Conservation (phyloP, 768 basidiomycete species). For the Leucocoprinus sp. region DNA sequence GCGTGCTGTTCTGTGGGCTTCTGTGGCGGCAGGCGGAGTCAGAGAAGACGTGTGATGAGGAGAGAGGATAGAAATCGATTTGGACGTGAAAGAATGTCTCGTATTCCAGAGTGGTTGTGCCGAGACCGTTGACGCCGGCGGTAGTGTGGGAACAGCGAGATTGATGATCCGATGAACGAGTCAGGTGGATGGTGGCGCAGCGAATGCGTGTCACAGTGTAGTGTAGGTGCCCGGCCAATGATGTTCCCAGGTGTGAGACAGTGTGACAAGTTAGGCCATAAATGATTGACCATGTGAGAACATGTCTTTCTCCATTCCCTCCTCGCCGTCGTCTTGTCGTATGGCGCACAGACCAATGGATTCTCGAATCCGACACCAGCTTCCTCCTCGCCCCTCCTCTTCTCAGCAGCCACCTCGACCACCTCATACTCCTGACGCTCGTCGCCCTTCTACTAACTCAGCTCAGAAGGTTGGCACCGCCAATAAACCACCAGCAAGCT, state of each 20-base stretch:
- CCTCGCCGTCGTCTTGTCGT: not conserved
- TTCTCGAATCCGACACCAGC: not conserved
- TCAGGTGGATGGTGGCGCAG: no score
- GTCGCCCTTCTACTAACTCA: not conserved
- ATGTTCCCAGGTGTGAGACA: no score
- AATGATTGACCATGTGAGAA: no score
- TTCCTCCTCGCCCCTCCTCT: not conserved
- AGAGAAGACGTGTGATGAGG: not conserved
- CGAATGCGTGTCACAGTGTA: no score
- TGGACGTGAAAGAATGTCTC: constrained; percentile 5
- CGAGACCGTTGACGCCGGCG: not conserved
- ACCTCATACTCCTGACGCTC: not conserved
- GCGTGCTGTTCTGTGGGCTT: not conserved
- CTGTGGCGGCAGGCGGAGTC: not conserved
- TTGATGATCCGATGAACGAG: constrained; percentile 22
- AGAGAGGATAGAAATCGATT: not conserved
- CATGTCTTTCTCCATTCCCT: no score
- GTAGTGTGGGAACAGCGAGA: no score
- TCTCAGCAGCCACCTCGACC: not conserved
- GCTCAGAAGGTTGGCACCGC: not conserved
- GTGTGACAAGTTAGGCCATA: no score
- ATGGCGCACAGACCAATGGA: not conserved
- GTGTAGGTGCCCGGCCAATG: no score
- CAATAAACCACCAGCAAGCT: not conserved
- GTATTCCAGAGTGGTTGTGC: constrained; percentile 7